Conservation (phyloP, 2,329 filamentous ascomycete genomes). For the Sporothrix protearum region DNA sequence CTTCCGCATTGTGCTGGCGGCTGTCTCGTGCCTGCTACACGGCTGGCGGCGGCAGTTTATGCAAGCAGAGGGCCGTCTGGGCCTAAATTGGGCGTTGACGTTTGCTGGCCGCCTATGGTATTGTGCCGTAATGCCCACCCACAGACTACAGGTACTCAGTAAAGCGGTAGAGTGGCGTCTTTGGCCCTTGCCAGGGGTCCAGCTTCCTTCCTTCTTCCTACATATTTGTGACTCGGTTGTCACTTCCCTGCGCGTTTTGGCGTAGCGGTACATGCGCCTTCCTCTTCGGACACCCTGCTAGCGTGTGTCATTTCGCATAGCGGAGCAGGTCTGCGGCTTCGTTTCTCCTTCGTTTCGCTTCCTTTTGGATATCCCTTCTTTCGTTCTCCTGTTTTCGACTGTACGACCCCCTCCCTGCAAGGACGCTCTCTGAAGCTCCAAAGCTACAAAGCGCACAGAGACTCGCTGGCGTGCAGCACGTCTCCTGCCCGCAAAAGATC, state of each 20-base stretch:
- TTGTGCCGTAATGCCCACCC: background rate
- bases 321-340: constrained; percentile 17
- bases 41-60: constrained; percentile 17
- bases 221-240: no score
- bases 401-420: background rate
- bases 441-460: background rate
- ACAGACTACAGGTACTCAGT: background rate
- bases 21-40: constrained; percentile 13
- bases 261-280: background rate
- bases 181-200: background rate
- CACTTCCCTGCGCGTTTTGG: background rate
- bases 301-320: constrained; percentile 21
- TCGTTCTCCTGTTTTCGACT: background rate
- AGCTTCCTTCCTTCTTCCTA: background rate
- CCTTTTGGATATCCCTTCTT: background rate
- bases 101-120: background rate
- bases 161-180: background rate
- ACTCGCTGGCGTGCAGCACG: constrained; percentile 15
- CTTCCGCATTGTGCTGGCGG: constrained; percentile 7
- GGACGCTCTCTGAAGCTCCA: background rate
- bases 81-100: background rate
- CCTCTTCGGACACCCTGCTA: background rate
- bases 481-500: background rate
- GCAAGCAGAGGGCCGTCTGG: background rate
- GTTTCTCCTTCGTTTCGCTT: constrained; percentile 20